Evolutionary conservation across 495 filamentous ascomycete genomes (phyloP), one percentile per base, ranked within the genome.

Genomic region (Annulohypoxylon moriforme): DNA sequence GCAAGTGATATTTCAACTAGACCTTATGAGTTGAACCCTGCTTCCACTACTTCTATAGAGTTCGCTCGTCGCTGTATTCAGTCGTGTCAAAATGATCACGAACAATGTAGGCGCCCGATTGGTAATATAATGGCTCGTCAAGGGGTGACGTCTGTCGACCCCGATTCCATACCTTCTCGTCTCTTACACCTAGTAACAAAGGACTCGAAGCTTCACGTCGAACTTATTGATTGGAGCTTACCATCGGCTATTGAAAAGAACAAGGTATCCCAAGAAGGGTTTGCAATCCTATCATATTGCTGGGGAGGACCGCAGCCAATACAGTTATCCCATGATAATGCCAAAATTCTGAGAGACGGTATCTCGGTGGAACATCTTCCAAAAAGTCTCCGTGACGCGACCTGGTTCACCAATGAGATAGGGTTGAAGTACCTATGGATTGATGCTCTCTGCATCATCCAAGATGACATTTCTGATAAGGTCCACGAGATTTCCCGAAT

Each of bases 371-470:
- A 57, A 7, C 10, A 24, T 4, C 53, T 74, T 5, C 67, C 67
- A 1, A 71, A 63, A 44, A 74, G 47, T 42, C 49, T 74, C 10
- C 56, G 42, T 1, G 71, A 74, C 22, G 71, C 71, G 1, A 60
- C 60, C 11, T 74, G 71, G 71, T 64, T 64, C 10, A 70, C 67
- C 0, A 11, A 58, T 10, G 42, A 74, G 31, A 64, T 74, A 27
- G 73, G 67, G 3, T 49, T 79, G 16, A 14, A 64, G 34, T 77
- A 75, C 40, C 60, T 79, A 22, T 78, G 77, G 77, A 64, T 79
- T 2, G 77, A 79, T 50, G 60, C 72, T 46, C 52, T 79, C 13
- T 79, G 77, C 47, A 78, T 79, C 40, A 16, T 78, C 8, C 77
- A 79, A 66, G 76, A 79, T 33, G 40, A 64, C 25, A n/a, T 4